A percentile compares a stretch with the other conserved stretches of the same genome.
Evolutionary conservation across 2,329 filamentous ascomycete species (phyloP).

Genomic region (Blastomyces parvus): DNA sequence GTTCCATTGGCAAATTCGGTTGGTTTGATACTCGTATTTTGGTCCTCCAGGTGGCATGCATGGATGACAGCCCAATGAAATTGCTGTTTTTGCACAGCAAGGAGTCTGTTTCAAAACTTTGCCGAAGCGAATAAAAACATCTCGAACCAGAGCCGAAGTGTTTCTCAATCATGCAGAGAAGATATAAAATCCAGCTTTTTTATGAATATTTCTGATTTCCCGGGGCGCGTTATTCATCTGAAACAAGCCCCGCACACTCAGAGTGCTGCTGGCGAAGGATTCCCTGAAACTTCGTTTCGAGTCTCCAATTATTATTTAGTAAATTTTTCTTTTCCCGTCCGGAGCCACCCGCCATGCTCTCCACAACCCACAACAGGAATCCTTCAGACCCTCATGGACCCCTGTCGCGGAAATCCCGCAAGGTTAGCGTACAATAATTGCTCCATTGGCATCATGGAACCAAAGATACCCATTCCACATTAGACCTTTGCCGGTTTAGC

Average conservation of each 20-base stretch:
- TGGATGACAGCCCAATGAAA: not conserved
- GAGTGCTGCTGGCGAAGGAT: not conserved
- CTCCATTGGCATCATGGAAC: not conserved
- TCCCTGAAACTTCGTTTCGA: not conserved
- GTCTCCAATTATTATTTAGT: not conserved
- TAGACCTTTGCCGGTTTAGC: not conserved
- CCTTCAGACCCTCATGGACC: not conserved
- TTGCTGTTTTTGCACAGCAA: not conserved
- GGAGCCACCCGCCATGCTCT: not conserved
- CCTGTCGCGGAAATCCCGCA: conserved; percentile 6
- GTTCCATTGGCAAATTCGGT: not conserved
- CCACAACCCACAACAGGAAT: not conserved
- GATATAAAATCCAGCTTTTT: not conserved
- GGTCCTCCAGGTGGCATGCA: no score
- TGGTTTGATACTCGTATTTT: not conserved
- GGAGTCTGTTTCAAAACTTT: not conserved
- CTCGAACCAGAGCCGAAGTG: not conserved
- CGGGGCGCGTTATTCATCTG: not conserved
- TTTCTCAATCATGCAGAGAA: not conserved
- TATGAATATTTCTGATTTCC: not conserved
- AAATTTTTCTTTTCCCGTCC: not conserved
- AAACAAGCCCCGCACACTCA: not conserved
- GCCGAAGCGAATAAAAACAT: not conserved
- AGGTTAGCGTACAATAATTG: not conserved
- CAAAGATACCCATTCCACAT: not conserved